phyloP scores from a whole-genome alignment of 768 basidiomycete species.

The Gymnopilus junonius region DNA sequence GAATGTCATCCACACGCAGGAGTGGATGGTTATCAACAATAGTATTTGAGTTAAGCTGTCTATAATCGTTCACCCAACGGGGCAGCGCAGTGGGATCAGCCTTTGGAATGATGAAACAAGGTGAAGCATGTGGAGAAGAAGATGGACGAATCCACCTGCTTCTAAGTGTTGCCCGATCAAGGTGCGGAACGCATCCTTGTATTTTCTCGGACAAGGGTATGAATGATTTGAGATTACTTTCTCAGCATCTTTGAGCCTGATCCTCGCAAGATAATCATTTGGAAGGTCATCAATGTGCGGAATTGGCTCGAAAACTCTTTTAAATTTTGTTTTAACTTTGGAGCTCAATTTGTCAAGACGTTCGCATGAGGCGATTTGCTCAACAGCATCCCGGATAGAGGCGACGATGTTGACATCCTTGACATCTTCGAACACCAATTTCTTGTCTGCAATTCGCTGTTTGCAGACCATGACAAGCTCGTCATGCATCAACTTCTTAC shows the following conservation, averaged over 20 bases:
- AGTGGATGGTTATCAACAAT: no score
- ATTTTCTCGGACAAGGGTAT: slow-evolving; percentile 39
- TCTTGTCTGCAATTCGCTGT: no score
- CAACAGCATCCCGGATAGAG: background rate
- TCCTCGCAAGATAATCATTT: slow-evolving; percentile 14
- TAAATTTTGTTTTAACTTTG: slow-evolving; percentile 15
- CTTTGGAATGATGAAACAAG: slow-evolving; percentile 41
- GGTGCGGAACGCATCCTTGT: slow-evolving; percentile 32
- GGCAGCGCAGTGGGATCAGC: slow-evolving; percentile 28
- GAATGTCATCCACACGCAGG: no score
- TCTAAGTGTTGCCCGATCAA: slow-evolving; percentile 37
- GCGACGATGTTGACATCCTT: no score
- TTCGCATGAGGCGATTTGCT: background rate
- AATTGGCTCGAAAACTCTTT: slow-evolving; percentile 27
- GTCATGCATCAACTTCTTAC: background rate
- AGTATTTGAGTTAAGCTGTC: no score
- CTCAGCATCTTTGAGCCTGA: slow-evolving; percentile 30
- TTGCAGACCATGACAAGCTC: no score
- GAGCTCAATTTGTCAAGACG: background rate
- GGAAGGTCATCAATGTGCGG: slow-evolving; percentile 31
- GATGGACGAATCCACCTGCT: slow-evolving; percentile 34
- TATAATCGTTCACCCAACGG: slow-evolving; percentile 35
- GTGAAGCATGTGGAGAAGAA: slow-evolving; percentile 30
- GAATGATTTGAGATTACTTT: slow-evolving; percentile 20
- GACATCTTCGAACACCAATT: no score